A percentile compares a stretch with the other conserved stretches of the same genome.
Evolutionary conservation across 2,329 filamentous ascomycete species (phyloP).

Genomic region (Mycocentrospora acerina): DNA sequence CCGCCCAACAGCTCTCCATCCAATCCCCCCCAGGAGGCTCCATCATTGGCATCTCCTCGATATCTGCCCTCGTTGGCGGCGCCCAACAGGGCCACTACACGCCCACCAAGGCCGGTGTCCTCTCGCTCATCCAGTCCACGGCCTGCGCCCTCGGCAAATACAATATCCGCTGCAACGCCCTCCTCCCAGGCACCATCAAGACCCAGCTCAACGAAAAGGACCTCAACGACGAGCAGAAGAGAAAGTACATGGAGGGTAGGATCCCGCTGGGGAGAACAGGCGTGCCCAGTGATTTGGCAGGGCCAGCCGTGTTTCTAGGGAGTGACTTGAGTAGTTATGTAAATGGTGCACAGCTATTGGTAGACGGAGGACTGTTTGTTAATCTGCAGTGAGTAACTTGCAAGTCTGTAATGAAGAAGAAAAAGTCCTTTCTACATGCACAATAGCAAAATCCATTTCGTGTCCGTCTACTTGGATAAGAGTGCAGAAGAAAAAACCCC

Average conservation of each 20-base stretch:
- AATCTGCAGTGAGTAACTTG: slow-evolving; percentile 57
- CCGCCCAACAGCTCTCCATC: slow-evolving; percentile 76
- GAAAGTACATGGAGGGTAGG: slow-evolving; percentile 74
- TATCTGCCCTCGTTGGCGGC: slow-evolving; percentile 75
- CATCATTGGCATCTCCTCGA: slow-evolving; percentile 76
- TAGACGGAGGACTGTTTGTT: slow-evolving; percentile 87
- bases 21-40: slow-evolving; percentile 66
- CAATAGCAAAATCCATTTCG: no score
- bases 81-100: slow-evolving; percentile 82
- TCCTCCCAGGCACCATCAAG: slow-evolving; percentile 79
- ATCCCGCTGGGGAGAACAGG: slow-evolving; percentile 65
- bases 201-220: slow-evolving; percentile 86
- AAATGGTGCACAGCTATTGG: slow-evolving; percentile 78
- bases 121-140: slow-evolving; percentile 79
- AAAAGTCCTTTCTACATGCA: no score
- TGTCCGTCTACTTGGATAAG: no score
- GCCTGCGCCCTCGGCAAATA: slow-evolving; percentile 77
- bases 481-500: no score
- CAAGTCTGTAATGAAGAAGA: no score
- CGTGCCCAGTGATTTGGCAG: slow-evolving; percentile 68
- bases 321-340: slow-evolving; percentile 63
- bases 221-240: slow-evolving; percentile 70
- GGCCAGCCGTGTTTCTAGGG: slow-evolving; percentile 82
- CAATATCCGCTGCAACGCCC: slow-evolving; percentile 77
- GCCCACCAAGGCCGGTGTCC: slow-evolving; percentile 77